phyloP scores from a whole-genome alignment of 2,329 filamentous ascomycete species.

The Rugonectria rugulosa region DNA sequence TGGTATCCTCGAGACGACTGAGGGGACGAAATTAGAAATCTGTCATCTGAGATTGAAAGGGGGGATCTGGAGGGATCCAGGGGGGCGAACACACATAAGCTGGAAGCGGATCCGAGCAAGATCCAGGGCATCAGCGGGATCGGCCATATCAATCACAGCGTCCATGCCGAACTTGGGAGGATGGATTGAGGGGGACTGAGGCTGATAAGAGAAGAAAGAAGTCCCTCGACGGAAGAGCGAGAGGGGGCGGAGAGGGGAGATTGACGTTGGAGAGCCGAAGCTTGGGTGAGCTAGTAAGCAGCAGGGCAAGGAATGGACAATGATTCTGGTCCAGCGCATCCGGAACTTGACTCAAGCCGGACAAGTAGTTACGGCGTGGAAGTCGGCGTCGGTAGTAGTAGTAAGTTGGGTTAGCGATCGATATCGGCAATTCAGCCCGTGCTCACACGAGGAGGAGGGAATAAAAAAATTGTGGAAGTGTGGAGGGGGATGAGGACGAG shows the following conservation, averaged over 20 bases:
- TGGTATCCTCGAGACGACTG: slow-evolving; percentile 96
- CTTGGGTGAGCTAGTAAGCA: background rate
- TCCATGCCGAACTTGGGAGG: slow-evolving; percentile 69
- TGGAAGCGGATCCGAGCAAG: slow-evolving; percentile 92
- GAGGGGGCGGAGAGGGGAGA: background rate
- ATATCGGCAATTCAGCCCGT: slow-evolving; percentile 26
- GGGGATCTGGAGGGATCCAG: background rate
- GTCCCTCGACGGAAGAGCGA: background rate
- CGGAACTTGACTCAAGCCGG: slow-evolving; percentile 5
- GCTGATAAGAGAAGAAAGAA: background rate
- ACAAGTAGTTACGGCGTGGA: background rate
- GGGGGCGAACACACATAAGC: slow-evolving; percentile 71
- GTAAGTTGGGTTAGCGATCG: too few species aligned
- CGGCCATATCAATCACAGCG: slow-evolving; percentile 84
- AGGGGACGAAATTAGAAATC: slow-evolving; percentile 20
- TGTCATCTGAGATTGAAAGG: background rate
- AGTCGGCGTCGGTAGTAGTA: slow-evolving; percentile 25
- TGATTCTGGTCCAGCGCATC: slow-evolving; percentile 12
- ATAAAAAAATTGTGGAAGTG: slow-evolving; percentile 24
- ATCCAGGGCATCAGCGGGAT: slow-evolving; percentile 86
- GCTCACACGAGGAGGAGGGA: slow-evolving; percentile 7
- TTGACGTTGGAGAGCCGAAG: background rate
- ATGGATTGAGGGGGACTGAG: slow-evolving; percentile 4
- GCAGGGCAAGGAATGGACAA: background rate
- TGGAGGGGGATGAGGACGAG: slow-evolving; percentile 18